Base-by-base conservation (phyloP, 2,329 filamentous ascomycete genomes). In the Sporothrix humicola region DNA sequence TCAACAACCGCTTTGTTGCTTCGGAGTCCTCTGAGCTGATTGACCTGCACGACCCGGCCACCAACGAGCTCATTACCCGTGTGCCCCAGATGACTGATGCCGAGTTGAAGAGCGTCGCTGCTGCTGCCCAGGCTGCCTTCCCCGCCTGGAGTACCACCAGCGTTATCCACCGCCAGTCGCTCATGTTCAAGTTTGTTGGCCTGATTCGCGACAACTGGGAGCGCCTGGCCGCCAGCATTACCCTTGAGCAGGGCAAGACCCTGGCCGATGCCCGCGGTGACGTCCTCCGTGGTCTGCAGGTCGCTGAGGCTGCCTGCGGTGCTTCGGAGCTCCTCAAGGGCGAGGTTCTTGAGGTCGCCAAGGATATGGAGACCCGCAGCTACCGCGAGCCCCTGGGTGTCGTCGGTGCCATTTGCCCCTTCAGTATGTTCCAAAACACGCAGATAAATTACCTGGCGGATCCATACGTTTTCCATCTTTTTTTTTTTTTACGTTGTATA, bases 161-260 rank as follows among this genome's bases (percentile, higher is more conserved):
- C 80, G 85, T 95, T 76, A 86, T 96, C 77, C 85, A 88, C 76
- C 87, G 93, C 76, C 93, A 96, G 86, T 90, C 93, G 84, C 91
- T 95, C 83, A 94, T 95, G 92, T 95, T 96, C 87, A 92, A 92
- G 82, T 94, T 94, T 79, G 92, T 94, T 48, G 87, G 87, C 46
- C 85, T 96, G 79, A 93, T 96, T 81, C 87, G 92, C 71, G 91
- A 95, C 83, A 92, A 96, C 84, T 95, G 92, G 92, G 93, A 96
- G 81, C 87, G 93, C 20, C 84, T 96, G 77, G 93, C 93, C 17
- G 93, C 93, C 13, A 94, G 91, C 84, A 96, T 96, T 81, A 95
- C 92, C 7, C 86, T 95, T 73, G 93, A 96, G 85, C 93, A 96
- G 85, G 93, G 93, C 81, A 96, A 96, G 88, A 96, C 93, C 0